Percentiles rank a stretch among this genome's conserved stretches.
Conservation (phyloP, 2,329 filamentous ascomycete species). For the Trematosphaeria pertusa region DNA sequence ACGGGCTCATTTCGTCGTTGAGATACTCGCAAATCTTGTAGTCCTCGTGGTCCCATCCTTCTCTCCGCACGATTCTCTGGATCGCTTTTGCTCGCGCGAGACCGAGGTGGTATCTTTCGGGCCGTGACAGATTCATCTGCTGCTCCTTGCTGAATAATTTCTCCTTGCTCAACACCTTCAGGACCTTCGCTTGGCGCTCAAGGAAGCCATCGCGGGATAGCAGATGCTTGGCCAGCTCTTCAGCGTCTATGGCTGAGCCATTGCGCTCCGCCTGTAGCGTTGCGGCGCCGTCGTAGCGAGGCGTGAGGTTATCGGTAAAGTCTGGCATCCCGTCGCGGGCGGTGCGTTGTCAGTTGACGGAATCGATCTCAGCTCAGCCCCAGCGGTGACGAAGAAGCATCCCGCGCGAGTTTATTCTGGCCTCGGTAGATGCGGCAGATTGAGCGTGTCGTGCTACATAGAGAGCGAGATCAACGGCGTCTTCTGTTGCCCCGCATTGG, state of each 20-base stretch:
- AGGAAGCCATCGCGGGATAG: slow-evolving; percentile 58
- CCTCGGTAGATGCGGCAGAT: too few relatives aligned
- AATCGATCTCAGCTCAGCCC: too few relatives aligned
- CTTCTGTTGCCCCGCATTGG: too few relatives aligned
- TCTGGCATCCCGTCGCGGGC: slow-evolving; percentile 49
- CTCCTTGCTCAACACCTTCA: slow-evolving; percentile 54
- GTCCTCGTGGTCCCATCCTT: slow-evolving; percentile 59
- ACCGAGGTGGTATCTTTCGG: slow-evolving; percentile 60
- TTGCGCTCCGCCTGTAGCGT: slow-evolving; percentile 55
- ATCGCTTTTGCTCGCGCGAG: slow-evolving; percentile 61
- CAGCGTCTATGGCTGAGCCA: slow-evolving; percentile 52
- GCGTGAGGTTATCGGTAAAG: slow-evolving; percentile 58
- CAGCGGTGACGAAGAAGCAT: too few relatives aligned
- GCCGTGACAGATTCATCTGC: slow-evolving; percentile 59
- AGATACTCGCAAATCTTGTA: slow-evolving; percentile 61
- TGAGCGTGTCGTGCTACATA: too few relatives aligned
- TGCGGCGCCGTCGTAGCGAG: slow-evolving; percentile 54
- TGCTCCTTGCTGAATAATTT: slow-evolving; percentile 59
- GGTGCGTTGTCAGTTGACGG: neutral
- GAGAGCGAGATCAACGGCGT: too few relatives aligned
- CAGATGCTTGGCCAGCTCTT: slow-evolving; percentile 56
- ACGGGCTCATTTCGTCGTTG: slow-evolving; percentile 61
- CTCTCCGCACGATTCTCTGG: slow-evolving; percentile 53
- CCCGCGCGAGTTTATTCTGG: too few relatives aligned
- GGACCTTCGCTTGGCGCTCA: slow-evolving; percentile 54